phyloP scores from a whole-genome alignment of 306 rosid species.

The Rosa multiflora region DNA sequence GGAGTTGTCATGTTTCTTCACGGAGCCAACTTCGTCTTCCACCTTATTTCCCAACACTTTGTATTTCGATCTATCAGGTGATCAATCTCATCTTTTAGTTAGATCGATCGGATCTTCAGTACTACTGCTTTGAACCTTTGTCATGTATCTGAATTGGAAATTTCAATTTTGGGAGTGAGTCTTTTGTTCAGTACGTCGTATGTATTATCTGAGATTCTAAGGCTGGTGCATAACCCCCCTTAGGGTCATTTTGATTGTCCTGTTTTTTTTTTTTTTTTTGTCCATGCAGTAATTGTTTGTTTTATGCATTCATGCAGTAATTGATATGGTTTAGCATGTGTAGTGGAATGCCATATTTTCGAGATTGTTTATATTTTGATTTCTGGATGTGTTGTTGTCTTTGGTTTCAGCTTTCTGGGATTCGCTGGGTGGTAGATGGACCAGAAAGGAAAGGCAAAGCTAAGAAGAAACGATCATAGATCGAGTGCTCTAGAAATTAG shows the following conservation, averaged over 20 bases:
- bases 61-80: slow-evolving; percentile 47
- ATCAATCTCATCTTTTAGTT: not conserved
- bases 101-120: not conserved
- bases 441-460: not conserved
- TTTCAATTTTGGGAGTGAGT: not conserved
- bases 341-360: not conserved
- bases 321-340: not conserved
- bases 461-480: not conserved
- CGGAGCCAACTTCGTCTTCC: slow-evolving; percentile 45
- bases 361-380: not conserved
- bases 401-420: slow-evolving; percentile 54
- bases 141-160: not conserved
- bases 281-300: not conserved
- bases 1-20: slow-evolving; percentile 47
- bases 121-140: not conserved
- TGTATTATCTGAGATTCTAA: not conserved
- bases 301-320: no score
- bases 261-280: not conserved
- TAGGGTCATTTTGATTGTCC: not conserved
- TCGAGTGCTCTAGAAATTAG: not conserved
- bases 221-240: not conserved
- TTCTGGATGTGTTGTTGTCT: not conserved
- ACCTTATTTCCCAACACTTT: slow-evolving; percentile 31
- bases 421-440: slow-evolving; percentile 41
- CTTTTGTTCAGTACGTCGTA: not conserved